These are phyloP conservation scores for Yarrowia porcina DNA, from an alignment of 805 yeast species.

Conservation along the genomic window DNA sequence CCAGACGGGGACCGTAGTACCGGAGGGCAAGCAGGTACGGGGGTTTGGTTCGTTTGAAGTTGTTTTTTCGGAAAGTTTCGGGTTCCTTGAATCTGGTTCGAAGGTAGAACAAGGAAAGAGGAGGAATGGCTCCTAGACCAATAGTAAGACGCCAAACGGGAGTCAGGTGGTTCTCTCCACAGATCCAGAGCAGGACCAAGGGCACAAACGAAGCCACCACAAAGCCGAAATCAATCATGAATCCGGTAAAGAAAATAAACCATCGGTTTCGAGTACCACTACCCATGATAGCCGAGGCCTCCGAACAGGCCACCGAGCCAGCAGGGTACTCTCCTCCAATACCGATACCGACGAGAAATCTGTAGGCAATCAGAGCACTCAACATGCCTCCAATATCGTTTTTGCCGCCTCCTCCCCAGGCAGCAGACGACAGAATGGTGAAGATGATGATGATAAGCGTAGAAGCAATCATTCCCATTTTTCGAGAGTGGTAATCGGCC, in stretches of 20 bases:
- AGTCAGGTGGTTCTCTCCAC: constrained; percentile 62
- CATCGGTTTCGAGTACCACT: constrained; percentile 85
- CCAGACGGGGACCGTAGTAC: constrained; percentile 79
- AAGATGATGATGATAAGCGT: constrained; percentile 71
- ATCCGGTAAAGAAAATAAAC: constrained; percentile 84
- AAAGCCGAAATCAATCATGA: constrained; percentile 83
- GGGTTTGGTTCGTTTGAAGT: constrained; percentile 58
- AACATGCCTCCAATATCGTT: constrained; percentile 63
- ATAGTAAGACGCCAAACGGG: constrained; percentile 90
- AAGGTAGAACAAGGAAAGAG: constrained; percentile 69
- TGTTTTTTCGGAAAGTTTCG: constrained; percentile 63
- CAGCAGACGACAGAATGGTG: constrained; percentile 74
- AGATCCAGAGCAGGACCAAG: constrained; percentile 80
- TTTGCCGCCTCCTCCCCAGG: constrained; percentile 76
- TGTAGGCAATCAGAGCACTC: constrained; percentile 75
- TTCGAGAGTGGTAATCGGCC: constrained; percentile 78
- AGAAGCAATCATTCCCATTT: constrained; percentile 76
- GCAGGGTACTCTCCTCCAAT: constrained; percentile 96
- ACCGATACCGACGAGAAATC: constrained; percentile 86
- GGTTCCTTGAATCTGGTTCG: constrained; percentile 75
- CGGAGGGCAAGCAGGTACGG: constrained; percentile 71
- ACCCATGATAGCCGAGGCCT: constrained; percentile 74
- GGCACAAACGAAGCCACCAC: constrained; percentile 84
- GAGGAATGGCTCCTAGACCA: constrained; percentile 88
- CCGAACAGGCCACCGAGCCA: constrained; percentile 90